Conservation (phyloP, 163 green algal species). For the Scenedesmus sp. region DNA sequence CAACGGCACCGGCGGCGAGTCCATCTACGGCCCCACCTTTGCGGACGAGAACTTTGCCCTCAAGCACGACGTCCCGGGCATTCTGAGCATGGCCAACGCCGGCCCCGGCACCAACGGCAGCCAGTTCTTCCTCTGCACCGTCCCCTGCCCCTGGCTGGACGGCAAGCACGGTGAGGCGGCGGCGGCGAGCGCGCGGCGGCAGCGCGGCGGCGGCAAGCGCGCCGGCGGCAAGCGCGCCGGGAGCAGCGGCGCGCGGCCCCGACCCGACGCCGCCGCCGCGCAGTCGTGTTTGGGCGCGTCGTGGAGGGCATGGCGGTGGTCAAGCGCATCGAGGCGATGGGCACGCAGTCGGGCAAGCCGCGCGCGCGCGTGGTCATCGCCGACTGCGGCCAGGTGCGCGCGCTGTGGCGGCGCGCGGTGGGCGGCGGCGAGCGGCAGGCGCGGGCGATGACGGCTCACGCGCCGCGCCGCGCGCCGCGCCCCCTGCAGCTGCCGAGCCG, state of each 20-base stretch:
- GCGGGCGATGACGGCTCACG: not conserved
- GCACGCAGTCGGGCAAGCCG: slow-evolving; percentile 72
- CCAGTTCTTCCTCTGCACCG: slow-evolving; percentile 96
- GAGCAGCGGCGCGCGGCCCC: not conserved
- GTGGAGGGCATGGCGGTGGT: slow-evolving; percentile 85
- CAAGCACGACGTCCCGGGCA: slow-evolving; percentile 70
- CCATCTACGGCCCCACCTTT: slow-evolving; percentile 91
- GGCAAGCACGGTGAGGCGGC: slow-evolving; percentile 79
- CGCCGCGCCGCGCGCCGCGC: too few relatives aligned
- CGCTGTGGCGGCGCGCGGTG: not conserved
- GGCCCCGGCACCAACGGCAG: slow-evolving; percentile 85
- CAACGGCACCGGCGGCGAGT: slow-evolving; percentile 95
- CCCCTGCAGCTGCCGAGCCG: slow-evolving; percentile 71
- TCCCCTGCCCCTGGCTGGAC: slow-evolving; percentile 82
- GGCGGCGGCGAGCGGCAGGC: not conserved
- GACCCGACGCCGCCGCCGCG: not conserved
- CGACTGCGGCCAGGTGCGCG: slow-evolving; percentile 81
- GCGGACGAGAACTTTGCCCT: slow-evolving; percentile 87
- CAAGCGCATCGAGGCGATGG: slow-evolving; percentile 79
- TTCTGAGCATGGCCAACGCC: slow-evolving; percentile 88
- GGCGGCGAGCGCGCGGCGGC: not conserved
- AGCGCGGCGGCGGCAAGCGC: not conserved
- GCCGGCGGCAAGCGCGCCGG: not conserved
- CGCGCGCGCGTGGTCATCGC: slow-evolving; percentile 65
- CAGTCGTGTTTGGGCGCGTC: slow-evolving; percentile 88